Base-by-base conservation (phyloP, 805 yeast species). In the Yamadazyma sp. region DNA sequence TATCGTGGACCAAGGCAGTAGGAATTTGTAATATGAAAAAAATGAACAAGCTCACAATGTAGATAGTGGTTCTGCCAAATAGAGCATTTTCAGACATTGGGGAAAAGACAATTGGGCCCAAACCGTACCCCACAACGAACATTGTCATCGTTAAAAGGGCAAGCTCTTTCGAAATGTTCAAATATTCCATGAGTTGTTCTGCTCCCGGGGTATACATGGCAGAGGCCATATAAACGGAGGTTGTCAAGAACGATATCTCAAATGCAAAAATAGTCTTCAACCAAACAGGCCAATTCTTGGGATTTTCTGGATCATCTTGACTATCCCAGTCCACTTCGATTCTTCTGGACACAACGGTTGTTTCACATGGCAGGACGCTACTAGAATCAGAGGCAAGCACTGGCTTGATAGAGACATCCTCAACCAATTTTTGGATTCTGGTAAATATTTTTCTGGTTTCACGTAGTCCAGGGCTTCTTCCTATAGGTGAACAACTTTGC, bases 51-150 rank as follows among this genome's bases (percentile, higher is more conserved):
- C 83, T 67, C 13, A 59, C 32, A 25, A 71, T 62, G 45, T 77
- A 79, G 31, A 77, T 66, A 18, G 64, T 57, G 37, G 73, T 75
- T 44, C 84, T 66, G 12, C 84, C 84, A 38, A 75, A 53, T 2
- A 55, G 50, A 2, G 80, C 75, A 35, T 74, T 65, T 52, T 80
- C 85, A 9, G 81, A 71, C 41, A 79, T 47, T 5, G 85, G 84
- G 0, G 82, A 73, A 35, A 77, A 73, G 2, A 78, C 40, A 65
- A 79, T 63, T 2, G 84, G 84, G 1, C 84, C 84, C 15, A 77
- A 35, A 39, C 80, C 84, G 49, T 79, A 78, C 9, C 84, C 86
- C 20, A 78, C 50, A n/a, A 80, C 80, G 45, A 74, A 80, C 31
- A 77, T 42, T 0, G 82, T 61, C 46, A 80, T 61, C 5, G 80